These are phyloP conservation scores for Quercus robur DNA, from an alignment of 306 rosid genomes.

Conservation along the genomic window DNA sequence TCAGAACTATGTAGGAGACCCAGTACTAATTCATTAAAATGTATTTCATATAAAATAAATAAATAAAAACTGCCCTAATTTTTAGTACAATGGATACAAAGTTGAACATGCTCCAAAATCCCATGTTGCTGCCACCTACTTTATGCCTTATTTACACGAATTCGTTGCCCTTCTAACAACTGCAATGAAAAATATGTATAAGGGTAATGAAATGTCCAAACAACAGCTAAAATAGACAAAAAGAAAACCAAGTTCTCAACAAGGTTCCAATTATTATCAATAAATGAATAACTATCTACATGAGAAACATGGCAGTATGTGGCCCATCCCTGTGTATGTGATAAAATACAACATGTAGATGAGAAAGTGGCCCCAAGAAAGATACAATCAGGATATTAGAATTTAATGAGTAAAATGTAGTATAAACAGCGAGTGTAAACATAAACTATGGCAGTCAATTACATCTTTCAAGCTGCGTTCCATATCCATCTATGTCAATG, in stretches of 20 bases:
- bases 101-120: constrained; percentile 17
- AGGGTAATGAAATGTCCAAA: constrained; percentile 4
- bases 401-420: too few relatives aligned
- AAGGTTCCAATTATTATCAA: constrained; percentile 11
- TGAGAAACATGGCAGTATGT: too few relatives aligned
- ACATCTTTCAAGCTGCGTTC: not conserved
- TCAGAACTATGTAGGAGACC: constrained; percentile 17
- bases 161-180: constrained; percentile 76
- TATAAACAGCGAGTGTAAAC: too few relatives aligned
- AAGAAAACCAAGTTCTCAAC: constrained; percentile 16
- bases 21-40: constrained; percentile 8
- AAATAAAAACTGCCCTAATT: not conserved
- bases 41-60: not conserved
- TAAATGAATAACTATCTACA: not conserved
- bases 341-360: too few relatives aligned
- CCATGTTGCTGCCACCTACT: constrained; percentile 4
- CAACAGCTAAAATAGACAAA: not conserved
- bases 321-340: too few relatives aligned
- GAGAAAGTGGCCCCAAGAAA: too few relatives aligned
- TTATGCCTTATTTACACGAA: constrained; percentile 89
- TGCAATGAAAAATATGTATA: constrained; percentile 35
- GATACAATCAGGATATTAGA: too few relatives aligned
- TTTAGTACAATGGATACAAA: constrained; percentile 13
- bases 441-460: not conserved
- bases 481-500: not conserved